Conservation (phyloP, 2,329 filamentous ascomycete species). For the Calonectria honghensis region DNA sequence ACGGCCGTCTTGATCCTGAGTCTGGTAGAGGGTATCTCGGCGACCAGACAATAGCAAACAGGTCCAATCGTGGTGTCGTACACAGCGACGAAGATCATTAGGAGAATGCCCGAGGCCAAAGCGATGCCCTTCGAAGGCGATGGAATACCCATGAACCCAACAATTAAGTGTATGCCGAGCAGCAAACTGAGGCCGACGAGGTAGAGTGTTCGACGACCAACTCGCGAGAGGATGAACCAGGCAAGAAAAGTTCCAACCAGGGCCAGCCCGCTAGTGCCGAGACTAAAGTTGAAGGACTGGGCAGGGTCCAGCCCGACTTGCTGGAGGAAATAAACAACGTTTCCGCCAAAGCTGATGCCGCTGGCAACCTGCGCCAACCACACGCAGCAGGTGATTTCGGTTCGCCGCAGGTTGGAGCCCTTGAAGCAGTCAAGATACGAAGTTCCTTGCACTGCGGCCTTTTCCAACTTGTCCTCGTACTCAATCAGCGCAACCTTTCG, state of each 20-base stretch:
- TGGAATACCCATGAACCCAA: constrained; percentile 76
- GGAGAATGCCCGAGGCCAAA: not conserved
- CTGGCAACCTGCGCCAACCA: constrained; percentile 74
- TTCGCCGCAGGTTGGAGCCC: constrained; percentile 8
- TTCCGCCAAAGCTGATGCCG: constrained; percentile 74
- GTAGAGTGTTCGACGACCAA: constrained; percentile 83
- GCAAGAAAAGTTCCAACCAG: constrained; percentile 81
- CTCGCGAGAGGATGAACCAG: constrained; percentile 38
- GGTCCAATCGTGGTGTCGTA: constrained; percentile 89
- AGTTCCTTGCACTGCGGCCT: not conserved
- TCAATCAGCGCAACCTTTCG: not conserved
- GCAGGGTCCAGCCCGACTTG: constrained; percentile 67
- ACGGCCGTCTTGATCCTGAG: constrained; percentile 91
- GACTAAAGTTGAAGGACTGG: constrained; percentile 6
- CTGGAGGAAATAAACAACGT: constrained; percentile 72
- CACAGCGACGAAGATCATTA: constrained; percentile 56
- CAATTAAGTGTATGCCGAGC: constrained; percentile 81
- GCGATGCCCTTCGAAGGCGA: not conserved
- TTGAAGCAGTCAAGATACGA: constrained; percentile 15
- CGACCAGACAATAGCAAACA: constrained; percentile 87
- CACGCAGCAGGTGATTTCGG: constrained; percentile 51
- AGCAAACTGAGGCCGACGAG: constrained; percentile 78
- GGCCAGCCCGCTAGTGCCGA: constrained; percentile 65
- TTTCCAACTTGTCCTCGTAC: constrained; percentile 15
- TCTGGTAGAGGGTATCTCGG: constrained; percentile 84